These are phyloP conservation scores for Vachellia pachyceras DNA, from an alignment of 306 rosid genomes.

Conservation along the genomic window DNA sequence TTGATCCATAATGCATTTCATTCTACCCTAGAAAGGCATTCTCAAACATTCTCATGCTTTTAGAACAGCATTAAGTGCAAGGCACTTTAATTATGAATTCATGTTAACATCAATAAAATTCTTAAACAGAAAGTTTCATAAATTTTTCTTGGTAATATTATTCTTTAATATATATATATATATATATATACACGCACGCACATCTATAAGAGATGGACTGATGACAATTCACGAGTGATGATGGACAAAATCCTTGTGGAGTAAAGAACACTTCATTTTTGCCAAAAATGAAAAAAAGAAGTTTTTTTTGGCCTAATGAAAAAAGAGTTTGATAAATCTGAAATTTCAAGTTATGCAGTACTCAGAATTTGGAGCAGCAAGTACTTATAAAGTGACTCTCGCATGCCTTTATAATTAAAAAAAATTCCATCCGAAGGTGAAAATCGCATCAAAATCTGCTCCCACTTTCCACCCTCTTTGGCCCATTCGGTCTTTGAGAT, in stretches of 20 bases:
- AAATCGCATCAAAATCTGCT: conserved; percentile 18
- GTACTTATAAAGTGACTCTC: not conserved
- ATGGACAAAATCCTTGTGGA: not conserved
- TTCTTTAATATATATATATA: too few species aligned
- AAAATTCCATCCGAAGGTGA: conserved; percentile 39
- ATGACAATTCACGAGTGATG: not conserved
- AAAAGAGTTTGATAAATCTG: not conserved
- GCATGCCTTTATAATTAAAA: not conserved
- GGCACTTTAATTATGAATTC: too few species aligned
- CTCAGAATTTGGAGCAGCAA: not conserved
- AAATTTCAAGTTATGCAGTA: not conserved
- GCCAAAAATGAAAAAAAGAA: not conserved
- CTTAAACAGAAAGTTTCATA: too few species aligned
- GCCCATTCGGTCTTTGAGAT: not conserved
- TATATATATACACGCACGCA: too few species aligned
- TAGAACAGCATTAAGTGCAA: too few species aligned
- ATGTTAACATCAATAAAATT: too few species aligned
- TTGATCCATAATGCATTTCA: too few species aligned
- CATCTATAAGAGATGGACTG: not conserved
- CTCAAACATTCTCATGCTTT: too few species aligned
- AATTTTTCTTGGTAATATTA: too few species aligned
- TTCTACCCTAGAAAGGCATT: too few species aligned
- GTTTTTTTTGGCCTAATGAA: too few species aligned
- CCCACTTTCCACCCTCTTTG: conserved; percentile 6
- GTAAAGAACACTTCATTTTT: not conserved